These are phyloP conservation scores for Hypoxylon sp. DNA, from an alignment of 2,329 filamentous ascomycete genomes.

Conservation along the genomic window DNA sequence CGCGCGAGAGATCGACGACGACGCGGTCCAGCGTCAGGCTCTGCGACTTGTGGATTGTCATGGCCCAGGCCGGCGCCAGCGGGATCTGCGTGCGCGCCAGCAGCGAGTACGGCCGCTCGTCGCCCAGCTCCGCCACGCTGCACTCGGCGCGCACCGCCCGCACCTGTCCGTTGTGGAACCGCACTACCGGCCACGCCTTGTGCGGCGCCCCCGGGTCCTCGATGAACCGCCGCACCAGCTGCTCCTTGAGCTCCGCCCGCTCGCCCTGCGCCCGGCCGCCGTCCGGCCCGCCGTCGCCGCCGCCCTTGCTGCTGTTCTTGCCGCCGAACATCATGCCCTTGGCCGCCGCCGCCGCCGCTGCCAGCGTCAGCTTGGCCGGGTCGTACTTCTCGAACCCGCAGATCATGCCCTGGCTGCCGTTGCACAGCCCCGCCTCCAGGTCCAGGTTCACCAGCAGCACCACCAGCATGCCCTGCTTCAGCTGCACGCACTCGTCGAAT, in stretches of 20 bases:
- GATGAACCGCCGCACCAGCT: conserved; percentile 52
- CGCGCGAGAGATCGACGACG: conserved; percentile 59
- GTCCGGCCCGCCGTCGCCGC: conserved; percentile 29
- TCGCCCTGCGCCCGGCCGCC: conserved; percentile 42
- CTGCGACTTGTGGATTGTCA: conserved; percentile 70
- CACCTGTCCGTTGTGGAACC: conserved; percentile 57
- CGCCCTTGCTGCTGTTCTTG: too few species aligned
- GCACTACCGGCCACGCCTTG: conserved; percentile 59
- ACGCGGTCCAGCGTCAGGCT: conserved; percentile 68
- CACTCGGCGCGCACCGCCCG: conserved; percentile 61
- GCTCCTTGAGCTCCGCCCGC: conserved; percentile 48
- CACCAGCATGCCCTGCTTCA: conserved; percentile 61
- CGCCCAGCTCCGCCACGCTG: conserved; percentile 56
- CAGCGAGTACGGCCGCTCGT: conserved; percentile 54
- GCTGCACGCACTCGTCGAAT: conserved; percentile 52
- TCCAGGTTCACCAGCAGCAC: conserved; percentile 61
- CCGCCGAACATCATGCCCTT: conserved; percentile 16
- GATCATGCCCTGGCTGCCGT: conserved; percentile 57
- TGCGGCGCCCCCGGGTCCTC: conserved; percentile 37
- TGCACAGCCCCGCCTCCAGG: conserved; percentile 51
- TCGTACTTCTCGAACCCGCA: conserved; percentile 52
- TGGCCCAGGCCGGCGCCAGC: conserved; percentile 66
- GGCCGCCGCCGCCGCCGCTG: too few species aligned
- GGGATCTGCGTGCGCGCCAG: conserved; percentile 68
- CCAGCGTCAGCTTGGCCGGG: conserved; percentile 41